A percentile compares a stretch with the other conserved stretches of the same genome.
Conservation (phyloP, 2,329 filamentous ascomycete genomes). For the Aspergillus tubingensis region DNA sequence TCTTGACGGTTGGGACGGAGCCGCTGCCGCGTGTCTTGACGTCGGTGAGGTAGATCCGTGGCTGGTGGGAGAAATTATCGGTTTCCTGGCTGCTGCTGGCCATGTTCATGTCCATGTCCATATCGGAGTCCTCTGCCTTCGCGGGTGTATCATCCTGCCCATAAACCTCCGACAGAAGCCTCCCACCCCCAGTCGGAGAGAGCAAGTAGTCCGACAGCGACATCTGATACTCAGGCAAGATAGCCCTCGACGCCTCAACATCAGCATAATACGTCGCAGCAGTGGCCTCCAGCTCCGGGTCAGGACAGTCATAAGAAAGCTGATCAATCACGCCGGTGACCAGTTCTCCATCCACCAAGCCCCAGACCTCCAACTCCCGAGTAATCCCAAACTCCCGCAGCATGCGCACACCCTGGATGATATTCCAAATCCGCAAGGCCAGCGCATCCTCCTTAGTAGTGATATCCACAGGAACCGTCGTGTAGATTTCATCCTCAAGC, state of each 20-base stretch:
- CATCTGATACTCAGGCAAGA: constrained; percentile 47
- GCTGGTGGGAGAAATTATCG: constrained; percentile 26
- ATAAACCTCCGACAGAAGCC: constrained; percentile 36
- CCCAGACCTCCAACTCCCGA: constrained; percentile 82
- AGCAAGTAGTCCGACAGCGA: constrained; percentile 49
- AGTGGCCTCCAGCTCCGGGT: constrained; percentile 67
- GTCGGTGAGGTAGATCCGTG: constrained; percentile 74
- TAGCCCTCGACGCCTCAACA: constrained; percentile 36
- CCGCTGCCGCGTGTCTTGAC: constrained; percentile 75
- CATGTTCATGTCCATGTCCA: constrained; percentile 1
- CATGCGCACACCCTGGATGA: constrained; percentile 79
- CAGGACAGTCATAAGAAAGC: constrained; percentile 74
- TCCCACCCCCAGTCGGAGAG: constrained; percentile 38
- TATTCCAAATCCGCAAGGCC: constrained; percentile 84
- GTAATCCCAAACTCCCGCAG: constrained; percentile 71
- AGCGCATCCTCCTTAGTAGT: constrained; percentile 77
- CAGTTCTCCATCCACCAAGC: constrained; percentile 75
- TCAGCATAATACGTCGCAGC: constrained; percentile 48
- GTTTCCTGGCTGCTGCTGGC: constrained; percentile 18
- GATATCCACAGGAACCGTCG: constrained; percentile 70
- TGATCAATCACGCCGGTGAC: constrained; percentile 91
- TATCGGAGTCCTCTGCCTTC: background rate
- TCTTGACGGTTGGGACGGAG: constrained; percentile 61
- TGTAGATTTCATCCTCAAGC: constrained; percentile 83
- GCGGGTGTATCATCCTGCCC: constrained; percentile 16